Evolutionary conservation across 306 rosid genomes (phyloP), one percentile per base, ranked within the genome.

Genomic region (Biancaea sappan): DNA sequence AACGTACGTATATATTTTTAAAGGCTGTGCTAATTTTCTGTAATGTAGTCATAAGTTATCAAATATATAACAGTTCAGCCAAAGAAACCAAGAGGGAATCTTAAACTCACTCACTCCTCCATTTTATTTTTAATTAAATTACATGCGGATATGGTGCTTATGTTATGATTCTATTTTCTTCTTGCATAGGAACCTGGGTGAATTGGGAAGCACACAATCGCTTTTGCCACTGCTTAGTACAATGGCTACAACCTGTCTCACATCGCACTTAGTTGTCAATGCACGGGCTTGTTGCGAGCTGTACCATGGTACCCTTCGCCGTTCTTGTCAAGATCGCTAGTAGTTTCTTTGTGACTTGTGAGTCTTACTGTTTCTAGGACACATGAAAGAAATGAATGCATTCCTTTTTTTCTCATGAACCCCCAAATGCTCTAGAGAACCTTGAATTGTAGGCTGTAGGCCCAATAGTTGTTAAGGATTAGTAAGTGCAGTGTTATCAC

Each of bases 271-370:
- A 32, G 69, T 80, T 69, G 83, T 79, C 84, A 83, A 80, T 35
- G 61, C 51, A 15, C 82, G 82, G 69, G 90, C 88, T 72, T 87
- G 44, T 73, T 87, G 90, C 57, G 90, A 85, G 90, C 71, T 87
- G 85, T 83, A 90, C 65, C 88, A 89, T 58, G 94, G 94, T 87
- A 89, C 87, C 90, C 83, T 89, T 84, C 60, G 87, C 79, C 90
- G 90, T 53, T 62, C 94, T 87, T 89, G 92, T 89, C 94, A 87
- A 69, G 92, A 87, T 87, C 90, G 94, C 94, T 85, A 89, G 78
- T 89, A 84, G 86, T 89, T 41, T 76, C 87, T 89, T 89, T 85
- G 91, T 86, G 91, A 89, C 86, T 89, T 85, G 91, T 86, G 91
- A 89, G 94, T 85, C 87, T 87, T 87, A 82, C 87, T 77, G 79